Percentiles rank a stretch among this genome's conserved stretches.
phyloP scores from a whole-genome alignment of 768 basidiomycete genomes.

The Russula foetens region DNA sequence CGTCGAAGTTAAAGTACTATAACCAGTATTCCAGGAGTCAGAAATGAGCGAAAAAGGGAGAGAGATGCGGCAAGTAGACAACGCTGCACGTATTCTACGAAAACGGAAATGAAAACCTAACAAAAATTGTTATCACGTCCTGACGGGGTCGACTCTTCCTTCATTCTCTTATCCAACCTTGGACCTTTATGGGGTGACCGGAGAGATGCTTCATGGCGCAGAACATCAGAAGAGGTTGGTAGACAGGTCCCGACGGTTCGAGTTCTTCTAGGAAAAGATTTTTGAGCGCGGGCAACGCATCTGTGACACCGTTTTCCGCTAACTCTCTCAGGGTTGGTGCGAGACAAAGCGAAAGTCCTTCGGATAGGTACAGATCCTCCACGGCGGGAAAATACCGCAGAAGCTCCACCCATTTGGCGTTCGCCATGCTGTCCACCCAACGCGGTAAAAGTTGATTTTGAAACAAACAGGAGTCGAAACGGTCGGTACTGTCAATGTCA shows the following conservation, averaged over 20 bases:
- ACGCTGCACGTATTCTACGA: too few species aligned
- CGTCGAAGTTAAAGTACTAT: too few species aligned
- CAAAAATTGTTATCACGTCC: too few species aligned
- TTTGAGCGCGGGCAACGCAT: neutral
- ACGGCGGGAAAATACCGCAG: neutral
- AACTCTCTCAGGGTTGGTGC: neutral
- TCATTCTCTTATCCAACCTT: neutral
- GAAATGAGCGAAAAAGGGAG: too few species aligned
- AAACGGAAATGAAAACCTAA: too few species aligned
- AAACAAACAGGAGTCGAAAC: too few species aligned
- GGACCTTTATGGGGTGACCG: neutral
- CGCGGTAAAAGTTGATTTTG: too few species aligned
- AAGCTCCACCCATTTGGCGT: neutral
- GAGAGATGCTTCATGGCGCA: neutral
- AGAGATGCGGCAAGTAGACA: too few species aligned
- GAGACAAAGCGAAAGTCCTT: neutral
- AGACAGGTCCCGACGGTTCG: neutral
- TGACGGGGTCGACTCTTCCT: too few species aligned
- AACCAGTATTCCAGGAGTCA: too few species aligned
- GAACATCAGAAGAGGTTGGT: neutral
- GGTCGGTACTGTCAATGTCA: too few species aligned
- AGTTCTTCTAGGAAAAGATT: neutral
- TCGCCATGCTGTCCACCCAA: neutral
- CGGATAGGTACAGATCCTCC: neutral
- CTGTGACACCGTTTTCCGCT: neutral